Percentiles rank a stretch among this genome's conserved stretches.
Conservation (phyloP, 257 asterid species). For the Capsicum rhomboideum region DNA sequence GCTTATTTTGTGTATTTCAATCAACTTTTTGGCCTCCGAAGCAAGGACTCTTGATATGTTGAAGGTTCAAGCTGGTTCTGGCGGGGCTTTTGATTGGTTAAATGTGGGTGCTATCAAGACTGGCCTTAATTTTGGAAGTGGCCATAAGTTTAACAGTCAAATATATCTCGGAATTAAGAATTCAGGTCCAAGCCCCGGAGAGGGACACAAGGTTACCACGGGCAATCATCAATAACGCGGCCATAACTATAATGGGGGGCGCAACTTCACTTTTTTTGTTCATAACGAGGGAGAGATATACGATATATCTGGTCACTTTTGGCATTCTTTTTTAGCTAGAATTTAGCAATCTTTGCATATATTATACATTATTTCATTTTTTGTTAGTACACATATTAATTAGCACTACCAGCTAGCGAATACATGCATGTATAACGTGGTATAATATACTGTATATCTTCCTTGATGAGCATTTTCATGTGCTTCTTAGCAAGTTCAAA, state of each 20-base stretch:
- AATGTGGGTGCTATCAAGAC: constrained; percentile 4
- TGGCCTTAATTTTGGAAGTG: constrained; percentile 9
- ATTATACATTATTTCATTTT: not conserved
- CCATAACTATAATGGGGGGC: not conserved
- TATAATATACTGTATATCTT: not conserved
- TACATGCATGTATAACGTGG: not conserved
- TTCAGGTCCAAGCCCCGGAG: constrained; percentile 32
- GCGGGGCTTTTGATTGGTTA: not conserved
- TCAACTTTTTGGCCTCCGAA: constrained; percentile 4
- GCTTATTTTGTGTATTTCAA: constrained; percentile 10
- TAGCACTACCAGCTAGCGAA: not conserved
- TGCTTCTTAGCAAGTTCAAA: too few species aligned
- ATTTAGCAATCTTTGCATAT: not conserved
- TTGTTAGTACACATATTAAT: not conserved
- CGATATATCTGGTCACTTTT: not conserved
- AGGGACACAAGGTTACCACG: constrained; percentile 10
- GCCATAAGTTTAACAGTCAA: not conserved
- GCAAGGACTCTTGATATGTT: constrained; percentile 30
- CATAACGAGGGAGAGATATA: not conserved
- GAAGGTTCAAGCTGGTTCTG: not conserved
- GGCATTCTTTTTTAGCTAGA: not conserved
- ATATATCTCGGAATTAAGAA: constrained; percentile 11
- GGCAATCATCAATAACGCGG: not conserved
- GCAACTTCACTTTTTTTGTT: not conserved
- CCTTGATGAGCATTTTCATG: too few species aligned